Evolutionary conservation across 495 filamentous ascomycete species (phyloP).

Genomic region (Xanthoparmelia taractica): DNA sequence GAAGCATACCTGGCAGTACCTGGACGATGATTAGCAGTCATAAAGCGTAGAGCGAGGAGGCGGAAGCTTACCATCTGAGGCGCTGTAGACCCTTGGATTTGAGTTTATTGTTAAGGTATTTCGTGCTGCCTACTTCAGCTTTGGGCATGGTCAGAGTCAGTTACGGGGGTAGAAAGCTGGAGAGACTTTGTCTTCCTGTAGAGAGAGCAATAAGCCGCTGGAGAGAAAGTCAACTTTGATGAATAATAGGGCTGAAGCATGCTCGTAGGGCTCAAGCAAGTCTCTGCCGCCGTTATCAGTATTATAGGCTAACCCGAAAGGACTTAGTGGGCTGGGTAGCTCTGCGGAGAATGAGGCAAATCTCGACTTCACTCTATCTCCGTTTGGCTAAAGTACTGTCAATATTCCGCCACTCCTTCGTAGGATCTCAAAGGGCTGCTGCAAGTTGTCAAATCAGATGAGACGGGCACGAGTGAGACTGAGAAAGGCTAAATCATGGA

Average conservation of each 20-base stretch:
- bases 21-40: background rate
- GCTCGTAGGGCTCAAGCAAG: too few relatives aligned
- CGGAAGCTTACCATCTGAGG: constrained; percentile 61
- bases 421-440: too few relatives aligned
- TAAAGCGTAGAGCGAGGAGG: background rate
- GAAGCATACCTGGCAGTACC: background rate
- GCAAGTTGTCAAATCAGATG: too few relatives aligned
- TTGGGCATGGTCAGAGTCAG: constrained; percentile 56
- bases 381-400: too few relatives aligned
- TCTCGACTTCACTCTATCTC: background rate
- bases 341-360: too few relatives aligned
- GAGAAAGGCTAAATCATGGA: background rate
- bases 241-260: too few relatives aligned
- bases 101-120: constrained; percentile 79
- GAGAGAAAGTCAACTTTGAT: background rate
- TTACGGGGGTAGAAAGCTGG: too few relatives aligned
- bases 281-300: too few relatives aligned
- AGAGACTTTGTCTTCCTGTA: background rate
- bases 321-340: too few relatives aligned
- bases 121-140: constrained; percentile 83
- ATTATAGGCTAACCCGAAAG: too few relatives aligned
- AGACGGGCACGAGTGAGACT: too few relatives aligned
- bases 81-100: constrained; percentile 83
- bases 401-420: too few relatives aligned
- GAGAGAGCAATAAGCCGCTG: background rate